Evolutionary conservation across 2,329 filamentous ascomycete species (phyloP).

Genomic region (Falciphora oryzae): DNA sequence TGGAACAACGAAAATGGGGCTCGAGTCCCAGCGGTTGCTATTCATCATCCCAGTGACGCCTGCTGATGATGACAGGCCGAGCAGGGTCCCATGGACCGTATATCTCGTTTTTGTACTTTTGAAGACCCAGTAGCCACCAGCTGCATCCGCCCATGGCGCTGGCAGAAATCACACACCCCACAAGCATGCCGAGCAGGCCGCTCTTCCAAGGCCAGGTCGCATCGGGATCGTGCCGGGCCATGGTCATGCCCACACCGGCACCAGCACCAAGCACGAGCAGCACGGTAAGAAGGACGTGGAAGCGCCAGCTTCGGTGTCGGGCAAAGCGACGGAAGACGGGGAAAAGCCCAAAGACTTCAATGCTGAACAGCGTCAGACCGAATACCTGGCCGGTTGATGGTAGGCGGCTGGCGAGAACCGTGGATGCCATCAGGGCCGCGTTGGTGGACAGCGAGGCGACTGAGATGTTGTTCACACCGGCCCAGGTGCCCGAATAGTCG

Average conservation of each 20-base stretch:
- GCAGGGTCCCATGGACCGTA: conserved; percentile 97
- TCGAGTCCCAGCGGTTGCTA: conserved; percentile 5
- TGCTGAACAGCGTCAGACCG: conserved; percentile 88
- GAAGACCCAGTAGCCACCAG: conserved; percentile 95
- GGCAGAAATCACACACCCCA: conserved; percentile 68
- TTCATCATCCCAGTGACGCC: conserved; percentile 46
- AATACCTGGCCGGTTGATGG: conserved; percentile 92
- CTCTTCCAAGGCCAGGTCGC: conserved; percentile 46
- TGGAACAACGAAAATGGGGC: background rate
- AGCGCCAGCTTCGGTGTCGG: conserved; percentile 72
- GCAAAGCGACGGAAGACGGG: conserved; percentile 94
- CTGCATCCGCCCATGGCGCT: conserved; percentile 88
- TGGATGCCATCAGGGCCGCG: conserved; percentile 92
- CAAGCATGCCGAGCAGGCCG: conserved; percentile 63
- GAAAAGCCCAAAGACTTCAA: conserved; percentile 94
- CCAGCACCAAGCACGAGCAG: conserved; percentile 74
- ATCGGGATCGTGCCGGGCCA: conserved; percentile 37
- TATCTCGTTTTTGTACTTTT: conserved; percentile 99
- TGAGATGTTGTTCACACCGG: conserved; percentile 55
- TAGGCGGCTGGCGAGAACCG: conserved; percentile 84
- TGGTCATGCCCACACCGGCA: conserved; percentile 64
- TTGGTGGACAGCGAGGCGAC: conserved; percentile 78
- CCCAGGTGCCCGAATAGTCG: conserved; percentile 74
- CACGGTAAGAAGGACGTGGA: conserved; percentile 72
- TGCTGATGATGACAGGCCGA: conserved; percentile 73